These are phyloP conservation scores for Arthroderma sp. DNA, from an alignment of 2,329 filamentous ascomycete species.

Conservation along the genomic window DNA sequence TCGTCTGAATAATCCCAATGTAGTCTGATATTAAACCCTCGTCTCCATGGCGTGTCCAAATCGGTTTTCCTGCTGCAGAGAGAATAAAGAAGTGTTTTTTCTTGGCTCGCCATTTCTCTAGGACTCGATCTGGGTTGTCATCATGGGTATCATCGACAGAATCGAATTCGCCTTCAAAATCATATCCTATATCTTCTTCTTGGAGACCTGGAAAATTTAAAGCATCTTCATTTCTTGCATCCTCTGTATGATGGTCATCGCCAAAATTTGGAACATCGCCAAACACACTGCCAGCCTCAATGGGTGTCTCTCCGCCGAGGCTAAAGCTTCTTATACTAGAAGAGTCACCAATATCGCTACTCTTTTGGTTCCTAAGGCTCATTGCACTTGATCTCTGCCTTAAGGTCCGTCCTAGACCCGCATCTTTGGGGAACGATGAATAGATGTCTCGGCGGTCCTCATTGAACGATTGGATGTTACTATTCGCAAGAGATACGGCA, in stretches of 20 bases:
- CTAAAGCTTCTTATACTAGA: constrained; percentile 39
- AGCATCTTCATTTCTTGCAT: not conserved
- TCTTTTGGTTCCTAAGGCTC: constrained; percentile 31
- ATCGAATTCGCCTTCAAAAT: constrained; percentile 69
- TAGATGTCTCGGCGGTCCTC: constrained; percentile 57
- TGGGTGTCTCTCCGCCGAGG: constrained; percentile 44
- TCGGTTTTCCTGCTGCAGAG: constrained; percentile 90
- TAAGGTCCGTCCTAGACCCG: constrained; percentile 13
- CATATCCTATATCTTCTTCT: constrained; percentile 43
- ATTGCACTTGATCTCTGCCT: constrained; percentile 15
- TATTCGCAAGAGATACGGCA: constrained; percentile 67
- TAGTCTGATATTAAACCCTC: constrained; percentile 81
- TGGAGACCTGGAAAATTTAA: constrained; percentile 17
- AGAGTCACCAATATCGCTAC: constrained; percentile 39
- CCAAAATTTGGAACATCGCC: constrained; percentile 49
- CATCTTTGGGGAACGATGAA: constrained; percentile 25
- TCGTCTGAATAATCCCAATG: constrained; percentile 89
- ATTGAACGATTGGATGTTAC: constrained; percentile 61
- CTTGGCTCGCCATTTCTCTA: constrained; percentile 76
- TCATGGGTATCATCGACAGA: constrained; percentile 51
- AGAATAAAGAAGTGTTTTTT: constrained; percentile 95
- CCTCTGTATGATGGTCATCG: constrained; percentile 7
- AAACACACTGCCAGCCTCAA: constrained; percentile 71
- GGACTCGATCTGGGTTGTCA: constrained; percentile 36
- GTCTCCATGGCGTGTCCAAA: constrained; percentile 91